These are phyloP conservation scores for Talaromyces stipitatus DNA, from an alignment of 495 filamentous ascomycete genomes.

Conservation along the genomic window DNA sequence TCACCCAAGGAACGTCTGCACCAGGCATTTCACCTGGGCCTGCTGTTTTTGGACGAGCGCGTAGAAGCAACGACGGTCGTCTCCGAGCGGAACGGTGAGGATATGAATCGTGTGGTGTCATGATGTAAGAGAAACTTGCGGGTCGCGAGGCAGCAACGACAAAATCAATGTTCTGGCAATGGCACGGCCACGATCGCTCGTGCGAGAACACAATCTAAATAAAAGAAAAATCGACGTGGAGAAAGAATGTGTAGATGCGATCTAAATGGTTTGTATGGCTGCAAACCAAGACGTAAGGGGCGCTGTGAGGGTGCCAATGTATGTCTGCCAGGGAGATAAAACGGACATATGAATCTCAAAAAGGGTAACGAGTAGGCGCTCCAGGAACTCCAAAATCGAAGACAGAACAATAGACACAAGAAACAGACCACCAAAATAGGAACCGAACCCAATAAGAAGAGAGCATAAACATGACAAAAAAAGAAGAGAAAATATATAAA, in stretches of 20 bases:
- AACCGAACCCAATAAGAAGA: background rate
- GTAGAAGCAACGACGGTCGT: slow-evolving; percentile 30
- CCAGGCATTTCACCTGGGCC: slow-evolving; percentile 10
- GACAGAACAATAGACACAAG: background rate
- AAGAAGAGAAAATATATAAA: background rate
- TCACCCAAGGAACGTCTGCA: slow-evolving; percentile 18
- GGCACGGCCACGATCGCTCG: slow-evolving; percentile 2
- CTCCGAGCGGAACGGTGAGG: slow-evolving; percentile 20
- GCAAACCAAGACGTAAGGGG: slow-evolving; percentile 5
- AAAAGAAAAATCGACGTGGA: slow-evolving; percentile 1
- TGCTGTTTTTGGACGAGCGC: slow-evolving; percentile 28
- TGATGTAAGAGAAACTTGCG: slow-evolving; percentile 7
- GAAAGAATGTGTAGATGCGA: slow-evolving; percentile 3
- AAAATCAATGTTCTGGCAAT: background rate
- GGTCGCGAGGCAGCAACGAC: background rate
- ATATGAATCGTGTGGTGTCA: slow-evolving; percentile 30
- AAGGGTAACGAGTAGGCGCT: background rate
- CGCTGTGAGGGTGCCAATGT: slow-evolving; percentile 1
- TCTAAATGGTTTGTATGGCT: too few species aligned
- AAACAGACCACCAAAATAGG: background rate
- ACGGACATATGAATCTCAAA: background rate
- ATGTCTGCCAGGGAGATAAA: background rate
- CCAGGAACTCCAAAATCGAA: background rate
- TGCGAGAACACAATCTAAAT: slow-evolving; percentile 1
- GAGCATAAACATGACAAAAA: background rate